These are phyloP conservation scores for Hymenoscyphus salicellus DNA, from an alignment of 2,329 filamentous ascomycete genomes.

Conservation along the genomic window DNA sequence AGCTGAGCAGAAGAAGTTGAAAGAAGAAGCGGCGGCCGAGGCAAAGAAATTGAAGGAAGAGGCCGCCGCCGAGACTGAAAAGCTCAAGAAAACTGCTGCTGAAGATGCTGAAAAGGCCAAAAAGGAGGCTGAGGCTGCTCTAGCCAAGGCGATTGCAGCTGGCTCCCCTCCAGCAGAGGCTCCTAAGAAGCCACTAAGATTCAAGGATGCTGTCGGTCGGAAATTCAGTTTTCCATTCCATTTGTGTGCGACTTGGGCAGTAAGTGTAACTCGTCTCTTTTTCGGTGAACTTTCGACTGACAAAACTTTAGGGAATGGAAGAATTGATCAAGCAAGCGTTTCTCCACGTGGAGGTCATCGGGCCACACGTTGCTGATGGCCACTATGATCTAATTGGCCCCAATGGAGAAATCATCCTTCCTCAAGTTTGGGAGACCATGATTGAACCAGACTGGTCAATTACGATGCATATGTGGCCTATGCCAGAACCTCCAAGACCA, in stretches of 20 bases:
- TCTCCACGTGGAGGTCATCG: conserved; percentile 71
- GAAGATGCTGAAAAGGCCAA: conserved; percentile 6
- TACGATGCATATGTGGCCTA: conserved; percentile 66
- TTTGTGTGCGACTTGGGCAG: conserved; percentile 76
- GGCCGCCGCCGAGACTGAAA: conserved; percentile 11
- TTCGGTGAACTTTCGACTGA: conserved; percentile 5
- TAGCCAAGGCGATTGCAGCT: conserved; percentile 11
- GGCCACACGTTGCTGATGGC: conserved; percentile 71
- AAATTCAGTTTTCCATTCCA: conserved; percentile 91
- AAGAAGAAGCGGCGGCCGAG: conserved; percentile 17
- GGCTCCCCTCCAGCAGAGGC: conserved; percentile 8
- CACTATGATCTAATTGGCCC: conserved; percentile 79
- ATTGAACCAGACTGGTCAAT: conserved; percentile 74
- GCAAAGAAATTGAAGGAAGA: conserved; percentile 16
- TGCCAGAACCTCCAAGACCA: conserved; percentile 44
- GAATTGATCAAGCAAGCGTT: conserved; percentile 83
- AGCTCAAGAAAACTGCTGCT: conserved; percentile 12
- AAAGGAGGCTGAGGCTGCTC: not conserved
- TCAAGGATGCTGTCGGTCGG: conserved; percentile 86
- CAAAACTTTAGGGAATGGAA: conserved; percentile 68
- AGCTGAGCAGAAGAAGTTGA: conserved; percentile 15
- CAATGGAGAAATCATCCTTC: conserved; percentile 78
- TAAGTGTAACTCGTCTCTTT: conserved; percentile 44
- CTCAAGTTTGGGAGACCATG: conserved; percentile 77
- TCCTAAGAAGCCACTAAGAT: conserved; percentile 38